These are phyloP conservation scores for Alternaria tenuissima DNA, from an alignment of 2,329 filamentous ascomycete species.

Conservation along the genomic window DNA sequence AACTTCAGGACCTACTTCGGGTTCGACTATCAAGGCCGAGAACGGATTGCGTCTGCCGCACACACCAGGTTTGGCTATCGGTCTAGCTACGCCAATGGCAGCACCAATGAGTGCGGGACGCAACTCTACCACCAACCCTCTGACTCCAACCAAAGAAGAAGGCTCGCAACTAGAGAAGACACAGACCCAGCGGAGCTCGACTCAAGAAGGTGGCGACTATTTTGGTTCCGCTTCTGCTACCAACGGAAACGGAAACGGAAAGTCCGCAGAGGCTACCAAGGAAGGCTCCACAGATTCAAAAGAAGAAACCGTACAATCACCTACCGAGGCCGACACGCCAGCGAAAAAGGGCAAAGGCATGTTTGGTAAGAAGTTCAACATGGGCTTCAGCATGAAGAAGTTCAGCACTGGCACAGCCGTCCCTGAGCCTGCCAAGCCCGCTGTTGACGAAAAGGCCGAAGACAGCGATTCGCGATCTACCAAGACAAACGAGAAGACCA, in stretches of 20 bases:
- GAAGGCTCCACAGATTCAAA: slow-evolving; percentile 41
- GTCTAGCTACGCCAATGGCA: slow-evolving; percentile 72
- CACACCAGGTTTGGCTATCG: slow-evolving; percentile 81
- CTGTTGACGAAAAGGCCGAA: slow-evolving; percentile 76
- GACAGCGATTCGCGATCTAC: slow-evolving; percentile 67
- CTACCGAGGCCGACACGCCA: slow-evolving; percentile 50
- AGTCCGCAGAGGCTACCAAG: slow-evolving; percentile 29
- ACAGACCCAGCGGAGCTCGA: slow-evolving; percentile 62
- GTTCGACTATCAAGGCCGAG: slow-evolving; percentile 61
- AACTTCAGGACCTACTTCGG: slow-evolving; percentile 54
- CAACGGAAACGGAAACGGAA: slow-evolving; percentile 37
- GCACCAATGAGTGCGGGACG: slow-evolving; percentile 48
- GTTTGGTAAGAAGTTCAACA: slow-evolving; percentile 85
- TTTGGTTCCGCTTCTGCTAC: slow-evolving; percentile 59
- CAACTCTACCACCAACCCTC: slow-evolving; percentile 46
- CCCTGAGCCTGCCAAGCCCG: slow-evolving; percentile 73
- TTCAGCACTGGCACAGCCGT: slow-evolving; percentile 68
- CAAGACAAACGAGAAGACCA: slow-evolving; percentile 71
- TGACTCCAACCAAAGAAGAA: slow-evolving; percentile 54
- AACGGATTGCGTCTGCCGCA: slow-evolving; percentile 69
- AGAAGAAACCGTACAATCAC: slow-evolving; percentile 48
- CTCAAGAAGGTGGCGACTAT: slow-evolving; percentile 73
- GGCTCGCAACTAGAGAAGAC: slow-evolving; percentile 62
- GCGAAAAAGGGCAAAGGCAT: slow-evolving; percentile 66
- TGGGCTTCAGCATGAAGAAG: slow-evolving; percentile 85